Evolutionary conservation across 2,329 filamentous ascomycete species (phyloP), one percentile per base, ranked within the genome.

Genomic region (Periconia digitata): DNA sequence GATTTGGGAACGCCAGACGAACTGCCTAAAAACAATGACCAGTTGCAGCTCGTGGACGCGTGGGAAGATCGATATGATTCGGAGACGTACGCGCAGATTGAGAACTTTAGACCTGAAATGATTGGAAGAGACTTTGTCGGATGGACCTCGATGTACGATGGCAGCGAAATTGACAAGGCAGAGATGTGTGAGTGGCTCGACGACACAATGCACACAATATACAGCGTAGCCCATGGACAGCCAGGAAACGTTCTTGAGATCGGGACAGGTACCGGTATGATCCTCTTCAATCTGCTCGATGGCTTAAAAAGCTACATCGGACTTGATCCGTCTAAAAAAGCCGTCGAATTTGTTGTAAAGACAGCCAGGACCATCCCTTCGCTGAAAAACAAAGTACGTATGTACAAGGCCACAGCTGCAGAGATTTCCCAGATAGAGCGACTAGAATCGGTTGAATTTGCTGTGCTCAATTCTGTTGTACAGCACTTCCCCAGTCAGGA

Each of bases 111-210:
- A 16, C 27, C 36, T 16, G 35, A 47, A n/a, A 22, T 27, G 2
- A 40, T 53, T 34, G 50, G 50, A 2, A 27, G 47, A 40, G 47
- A 50, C 38, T 53, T 53, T 27, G 27, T 47, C 20, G 37, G 47
- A 2, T 53, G 50, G 47, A 53, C 44, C 1, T 50, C 50, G 4
- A 54, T 51, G 51, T 51, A 44, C 20, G 52, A 54, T 47, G 49
- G 46, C 4, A 43, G 6, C 6, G 35, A 32, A 3, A 54, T 54
- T 5, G 35, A 43, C 21, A 54, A 43, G 40, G 22, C 2, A 1
- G 51, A 52, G n/a, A 54, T 54, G 52, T 44, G 51, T 27, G 51
- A 54, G 29, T 53, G 51, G 51, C 39, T 53, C 3, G 47, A 53
- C 21, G 47, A 50, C 20, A 47, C 51, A 7, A 50, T 53, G n/a